These are phyloP conservation scores for Claviceps sp. DNA, from an alignment of 2,329 filamentous ascomycete genomes.

Conservation along the genomic window DNA sequence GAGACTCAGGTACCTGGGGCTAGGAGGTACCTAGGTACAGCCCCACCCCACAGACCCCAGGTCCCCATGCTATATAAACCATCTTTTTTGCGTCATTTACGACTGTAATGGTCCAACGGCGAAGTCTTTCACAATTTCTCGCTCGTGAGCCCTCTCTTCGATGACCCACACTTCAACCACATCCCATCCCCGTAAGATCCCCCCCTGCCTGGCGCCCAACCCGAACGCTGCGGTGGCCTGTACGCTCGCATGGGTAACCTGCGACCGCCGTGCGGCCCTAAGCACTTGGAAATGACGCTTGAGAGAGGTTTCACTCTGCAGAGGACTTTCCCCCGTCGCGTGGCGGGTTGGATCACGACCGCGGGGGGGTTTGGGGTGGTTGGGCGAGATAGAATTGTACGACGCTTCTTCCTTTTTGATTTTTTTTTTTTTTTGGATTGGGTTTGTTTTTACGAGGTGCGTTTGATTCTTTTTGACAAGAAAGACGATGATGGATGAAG, in stretches of 20 bases:
- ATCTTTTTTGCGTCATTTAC: slow-evolving; percentile 6
- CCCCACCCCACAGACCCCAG: background rate
- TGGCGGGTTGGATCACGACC: slow-evolving; percentile 58
- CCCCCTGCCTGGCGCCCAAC: slow-evolving; percentile 46
- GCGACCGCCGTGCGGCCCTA: slow-evolving; percentile 47
- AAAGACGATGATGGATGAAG: too few species aligned
- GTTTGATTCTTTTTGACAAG: too few species aligned
- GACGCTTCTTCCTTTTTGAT: slow-evolving; percentile 28
- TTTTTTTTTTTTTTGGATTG: background rate
- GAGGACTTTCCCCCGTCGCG: slow-evolving; percentile 56
- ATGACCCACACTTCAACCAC: slow-evolving; percentile 17
- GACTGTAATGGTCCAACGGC: slow-evolving; percentile 52
- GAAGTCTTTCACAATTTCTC: slow-evolving; percentile 42
- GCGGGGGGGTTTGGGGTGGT: slow-evolving; percentile 44
- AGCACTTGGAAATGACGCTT: slow-evolving; percentile 56
- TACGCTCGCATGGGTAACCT: slow-evolving; percentile 55
- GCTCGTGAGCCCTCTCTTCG: slow-evolving; percentile 6
- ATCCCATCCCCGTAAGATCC: slow-evolving; percentile 44
- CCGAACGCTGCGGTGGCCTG: slow-evolving; percentile 52
- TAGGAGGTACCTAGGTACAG: background rate
- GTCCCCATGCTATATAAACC: slow-evolving; percentile 10
- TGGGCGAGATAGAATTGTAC: slow-evolving; percentile 41
- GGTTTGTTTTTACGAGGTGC: background rate
- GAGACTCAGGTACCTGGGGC: background rate
- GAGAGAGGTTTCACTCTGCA: slow-evolving; percentile 63